A percentile compares a stretch with the other conserved stretches of the same genome.
Conservation (phyloP, 306 rosid genomes). For the Lathyrus tuberosus region DNA sequence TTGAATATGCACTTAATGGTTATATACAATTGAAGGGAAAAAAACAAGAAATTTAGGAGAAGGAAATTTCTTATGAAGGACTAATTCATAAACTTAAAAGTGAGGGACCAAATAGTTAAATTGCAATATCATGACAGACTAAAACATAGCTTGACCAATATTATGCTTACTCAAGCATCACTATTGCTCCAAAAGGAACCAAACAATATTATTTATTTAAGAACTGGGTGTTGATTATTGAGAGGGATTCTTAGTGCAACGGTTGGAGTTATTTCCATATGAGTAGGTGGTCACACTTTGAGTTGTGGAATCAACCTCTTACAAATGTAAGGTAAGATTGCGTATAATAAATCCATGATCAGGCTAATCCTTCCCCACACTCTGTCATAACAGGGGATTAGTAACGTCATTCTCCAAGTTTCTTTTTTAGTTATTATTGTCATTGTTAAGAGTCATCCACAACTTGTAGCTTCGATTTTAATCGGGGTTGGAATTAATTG, state of each 20-base stretch:
- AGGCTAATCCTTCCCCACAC: background rate
- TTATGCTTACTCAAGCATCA: no score
- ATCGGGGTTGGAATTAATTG: background rate
- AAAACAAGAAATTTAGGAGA: no score
- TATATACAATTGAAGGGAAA: no score
- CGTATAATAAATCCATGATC: background rate
- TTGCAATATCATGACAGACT: background rate
- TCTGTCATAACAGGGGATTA: background rate
- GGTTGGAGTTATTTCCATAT: background rate
- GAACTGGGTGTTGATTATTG: background rate
- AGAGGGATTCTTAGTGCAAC: background rate
- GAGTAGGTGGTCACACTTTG: background rate
- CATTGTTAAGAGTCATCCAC: conserved; percentile 15
- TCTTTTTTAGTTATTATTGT: background rate
- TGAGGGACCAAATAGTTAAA: no score
- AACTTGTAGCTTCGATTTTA: background rate
- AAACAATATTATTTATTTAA: conserved; percentile 5
- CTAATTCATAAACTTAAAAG: no score
- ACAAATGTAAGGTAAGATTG: background rate
- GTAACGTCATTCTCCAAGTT: background rate
- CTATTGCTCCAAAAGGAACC: conserved; percentile 17
- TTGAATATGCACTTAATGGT: no score
- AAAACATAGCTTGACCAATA: background rate
- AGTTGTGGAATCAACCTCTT: background rate
- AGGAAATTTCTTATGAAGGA: no score